Evolutionary conservation across 176 grass and related monocot species (phyloP), one percentile per base, ranked within the genome.

Genomic region (Carex cristatella): DNA sequence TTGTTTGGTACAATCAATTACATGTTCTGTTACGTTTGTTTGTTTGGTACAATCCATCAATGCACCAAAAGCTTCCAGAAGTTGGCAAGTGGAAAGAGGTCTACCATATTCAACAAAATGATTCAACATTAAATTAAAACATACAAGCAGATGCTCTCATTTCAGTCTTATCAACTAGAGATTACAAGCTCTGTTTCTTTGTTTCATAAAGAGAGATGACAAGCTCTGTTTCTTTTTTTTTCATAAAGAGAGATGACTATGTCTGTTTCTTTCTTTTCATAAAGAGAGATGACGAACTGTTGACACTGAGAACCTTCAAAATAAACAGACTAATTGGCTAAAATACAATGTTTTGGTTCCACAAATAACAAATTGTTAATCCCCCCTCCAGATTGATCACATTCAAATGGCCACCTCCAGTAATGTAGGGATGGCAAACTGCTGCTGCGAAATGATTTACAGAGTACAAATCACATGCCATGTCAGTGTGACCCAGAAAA

Each of bases 401-500:
- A 58, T 78, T 35, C 10, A 7, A 77, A 78, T 57, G 51, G 28
- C 28, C 49, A 57, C 27, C 28, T 13, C 49, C 53, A 75, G 27
- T 74, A 12, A 55, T 31, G 73, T 77, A 78, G 51, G 51, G 48
- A n/a, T 55, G 10, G 60, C 31, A 23, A 46, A 48, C 58, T 62
- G 68, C 44, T 55, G 27, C 13, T 79, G 65, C 59, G 18, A 72
- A 72, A 81, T 62, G 57, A 64, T 79, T 79, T 59, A 79, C 76
- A 23, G 60, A 57, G 55, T 30, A 18, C 55, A 33, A 79, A 79
- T 64, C 79, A 81, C 79, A 62, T 81, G 60, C 33, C 37, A 53
- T 83, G 81, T 83, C 61, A 62, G 18, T 66, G 65, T 66, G 38
- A 83, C 81, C 81, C 63, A 83, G 64, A 83, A 83, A 83, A 66